Base-by-base conservation (phyloP, 306 rosid genomes). In the Erythrophleum fordii region DNA sequence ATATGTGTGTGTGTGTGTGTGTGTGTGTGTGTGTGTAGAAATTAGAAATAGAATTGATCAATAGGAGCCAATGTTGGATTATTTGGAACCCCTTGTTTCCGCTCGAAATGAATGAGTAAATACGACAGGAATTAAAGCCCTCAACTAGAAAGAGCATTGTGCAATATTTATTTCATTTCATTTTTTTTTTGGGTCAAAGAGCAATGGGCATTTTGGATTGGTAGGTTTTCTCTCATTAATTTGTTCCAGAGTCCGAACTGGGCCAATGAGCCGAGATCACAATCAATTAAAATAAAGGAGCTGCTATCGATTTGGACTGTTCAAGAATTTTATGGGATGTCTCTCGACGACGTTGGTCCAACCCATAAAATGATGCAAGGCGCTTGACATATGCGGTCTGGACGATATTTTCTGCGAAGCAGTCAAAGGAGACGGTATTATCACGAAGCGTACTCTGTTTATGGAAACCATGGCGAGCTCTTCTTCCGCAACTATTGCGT, bases 401-500 rank as follows among this genome's bases (percentile, higher is more conserved):
- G n/a, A 42, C n/a, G 74, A 69, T 69, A 23, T 42, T 69, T 44
- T 13, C 37, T 8, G 6, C 13, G 34, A 22, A 45, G 55, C 39
- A 44, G 44, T 34, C 73, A 5, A 68, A 45, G 56, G 18, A 29
- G 18, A 20, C 17, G 17, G 23, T 6, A 16, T 64, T 35, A 39
- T 25, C 52, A 41, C 31, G 31, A 41, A 68, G 26, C 52, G 10
- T 41, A 52, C 59, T 17, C 35, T 53, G 73, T 68, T 22, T 25
- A 92, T 93, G 97, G 97, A 93, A 87, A 59, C 93, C 37, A 37
- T 89, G 76, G 73, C 81, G 23, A 68, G 88, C 80, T 73, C 91
- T 11, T 87, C 88, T 42, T 84, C 90, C 83, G 77, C 89, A 69
- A 59, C 89, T 12, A 75, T 87, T 14, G 48, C 86, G 6, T 80